Conservation (phyloP, 306 rosid genomes). For the Lathyrus sativus region DNA sequence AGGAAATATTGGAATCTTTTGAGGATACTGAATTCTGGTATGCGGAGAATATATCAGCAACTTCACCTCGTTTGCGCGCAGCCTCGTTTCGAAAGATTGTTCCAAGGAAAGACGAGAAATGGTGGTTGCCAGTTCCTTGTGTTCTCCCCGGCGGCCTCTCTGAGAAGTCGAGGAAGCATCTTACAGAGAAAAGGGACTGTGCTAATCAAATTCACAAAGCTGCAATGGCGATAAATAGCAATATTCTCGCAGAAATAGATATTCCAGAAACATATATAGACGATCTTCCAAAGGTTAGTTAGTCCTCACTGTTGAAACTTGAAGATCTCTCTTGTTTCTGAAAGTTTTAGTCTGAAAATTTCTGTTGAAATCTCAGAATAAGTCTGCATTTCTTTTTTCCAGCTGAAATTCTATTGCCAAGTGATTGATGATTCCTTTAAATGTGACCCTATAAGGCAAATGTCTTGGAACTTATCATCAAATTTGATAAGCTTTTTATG, state of each 20-base stretch:
- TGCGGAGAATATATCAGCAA: conserved; percentile 74
- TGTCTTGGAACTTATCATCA: conserved; percentile 48
- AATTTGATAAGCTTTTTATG: conserved; percentile 50
- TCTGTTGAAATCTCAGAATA: conserved; percentile 37
- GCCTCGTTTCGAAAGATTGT: conserved; percentile 67
- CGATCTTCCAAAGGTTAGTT: conserved; percentile 85
- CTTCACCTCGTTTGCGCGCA: conserved; percentile 48
- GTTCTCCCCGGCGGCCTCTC: conserved; percentile 84
- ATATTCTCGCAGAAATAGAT: conserved; percentile 79
- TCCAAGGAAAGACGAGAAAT: conserved; percentile 84
- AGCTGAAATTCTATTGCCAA: conserved; percentile 51
- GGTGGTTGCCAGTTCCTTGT: conserved; percentile 98
- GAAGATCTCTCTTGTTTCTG: conserved; percentile 3
- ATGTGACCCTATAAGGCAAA: conserved; percentile 45
- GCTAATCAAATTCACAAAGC: conserved; percentile 95
- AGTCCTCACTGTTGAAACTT: conserved; percentile 26
- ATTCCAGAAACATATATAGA: conserved; percentile 75
- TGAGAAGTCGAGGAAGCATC: conserved; percentile 71
- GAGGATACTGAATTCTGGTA: conserved; percentile 86
- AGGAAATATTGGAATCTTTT: conserved; percentile 86
- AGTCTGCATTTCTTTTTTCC: conserved; percentile 38
- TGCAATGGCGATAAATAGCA: conserved; percentile 89
- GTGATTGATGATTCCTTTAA: conserved; percentile 45
- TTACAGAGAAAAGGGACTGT: conserved; percentile 75
- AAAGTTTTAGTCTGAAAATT: conserved; percentile 17